A percentile compares a stretch with the other conserved stretches of the same genome.
phyloP scores from a whole-genome alignment of 2,329 filamentous ascomycete genomes.

The Pyrenophora graminea region DNA sequence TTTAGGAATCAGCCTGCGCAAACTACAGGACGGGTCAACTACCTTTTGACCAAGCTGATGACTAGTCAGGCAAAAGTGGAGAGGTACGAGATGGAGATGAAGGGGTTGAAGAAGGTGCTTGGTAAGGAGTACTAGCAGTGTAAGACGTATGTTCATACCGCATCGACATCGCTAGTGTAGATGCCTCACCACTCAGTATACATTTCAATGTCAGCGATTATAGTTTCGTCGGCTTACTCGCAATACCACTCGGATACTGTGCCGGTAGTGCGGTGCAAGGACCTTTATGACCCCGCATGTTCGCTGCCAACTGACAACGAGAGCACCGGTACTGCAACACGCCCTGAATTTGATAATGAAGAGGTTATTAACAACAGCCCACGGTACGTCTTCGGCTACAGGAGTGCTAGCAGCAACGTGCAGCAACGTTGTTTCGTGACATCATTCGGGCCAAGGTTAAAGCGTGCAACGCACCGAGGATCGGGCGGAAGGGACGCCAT shows the following conservation, averaged over 20 bases:
- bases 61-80: constrained; percentile 75
- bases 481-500: constrained; percentile 16
- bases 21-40: constrained; percentile 68
- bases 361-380: no score
- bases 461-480: constrained; percentile 11
- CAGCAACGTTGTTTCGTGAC: constrained; percentile 7
- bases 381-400: no score
- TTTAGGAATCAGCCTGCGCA: constrained; percentile 73
- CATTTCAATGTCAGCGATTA: neutral
- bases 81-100: constrained; percentile 73
- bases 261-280: neutral
- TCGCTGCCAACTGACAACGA: neutral
- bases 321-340: neutral
- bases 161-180: constrained; percentile 5
- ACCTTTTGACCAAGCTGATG: constrained; percentile 74
- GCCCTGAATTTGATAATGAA: neutral
- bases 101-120: constrained; percentile 71
- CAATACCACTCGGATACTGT: no score
- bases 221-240: no score
- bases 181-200: no score
- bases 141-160: neutral
- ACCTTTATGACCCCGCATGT: constrained; percentile 3
- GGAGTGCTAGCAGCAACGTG: neutral
- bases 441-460: constrained; percentile 6
- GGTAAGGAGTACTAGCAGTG: constrained; percentile 51